Evolutionary conservation across 73 alveolate species (phyloP).

Genomic region (Blepharisma stoltei): DNA sequence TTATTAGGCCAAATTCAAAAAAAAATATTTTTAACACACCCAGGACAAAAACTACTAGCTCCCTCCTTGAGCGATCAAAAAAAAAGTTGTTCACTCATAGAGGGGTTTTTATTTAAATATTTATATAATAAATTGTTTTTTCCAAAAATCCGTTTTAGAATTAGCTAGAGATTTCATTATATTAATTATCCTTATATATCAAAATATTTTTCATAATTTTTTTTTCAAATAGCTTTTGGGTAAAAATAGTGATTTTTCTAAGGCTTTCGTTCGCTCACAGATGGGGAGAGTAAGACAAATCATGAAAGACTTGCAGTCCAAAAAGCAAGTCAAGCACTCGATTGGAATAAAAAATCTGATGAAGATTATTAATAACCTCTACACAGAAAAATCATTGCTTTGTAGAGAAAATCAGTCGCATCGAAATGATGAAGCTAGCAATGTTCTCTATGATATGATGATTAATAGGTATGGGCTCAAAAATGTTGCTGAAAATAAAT

Average conservation of each 20-base stretch:
- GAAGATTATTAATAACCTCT: not conserved
- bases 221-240: too few relatives aligned
- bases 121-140: too few relatives aligned
- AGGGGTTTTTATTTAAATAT: too few relatives aligned
- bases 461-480: conserved; percentile 26
- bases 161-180: too few relatives aligned
- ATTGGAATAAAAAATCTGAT: not conserved
- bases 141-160: too few relatives aligned
- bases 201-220: too few relatives aligned
- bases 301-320: not conserved
- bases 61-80: too few relatives aligned
- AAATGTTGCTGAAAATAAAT: conserved; percentile 30
- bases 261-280: too few relatives aligned
- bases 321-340: not conserved
- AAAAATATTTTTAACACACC: not conserved
- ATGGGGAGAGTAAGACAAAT: too few relatives aligned
- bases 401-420: not conserved
- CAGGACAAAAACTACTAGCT: conserved; percentile 14
- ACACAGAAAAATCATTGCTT: not conserved
- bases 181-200: too few relatives aligned
- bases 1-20: not conserved
- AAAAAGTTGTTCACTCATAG: too few relatives aligned
- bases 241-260: too few relatives aligned
- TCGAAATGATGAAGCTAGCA: not conserved
- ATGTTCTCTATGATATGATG: not conserved